phyloP scores from a whole-genome alignment of 139 green algal genomes.

The Trebouxia sp. region DNA sequence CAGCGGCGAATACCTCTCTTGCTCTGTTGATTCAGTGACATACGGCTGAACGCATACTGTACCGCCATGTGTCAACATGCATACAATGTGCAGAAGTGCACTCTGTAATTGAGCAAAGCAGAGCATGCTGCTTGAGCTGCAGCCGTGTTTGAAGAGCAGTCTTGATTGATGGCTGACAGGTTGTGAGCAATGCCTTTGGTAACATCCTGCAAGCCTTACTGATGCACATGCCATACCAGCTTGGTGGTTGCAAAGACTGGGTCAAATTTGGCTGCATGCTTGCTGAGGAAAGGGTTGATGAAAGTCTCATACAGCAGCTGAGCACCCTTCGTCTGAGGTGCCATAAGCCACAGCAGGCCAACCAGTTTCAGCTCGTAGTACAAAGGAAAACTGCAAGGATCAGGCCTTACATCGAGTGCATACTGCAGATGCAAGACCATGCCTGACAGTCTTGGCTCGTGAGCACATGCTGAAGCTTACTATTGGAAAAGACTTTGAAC shows the following conservation, averaged over 20 bases:
- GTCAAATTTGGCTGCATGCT: slow-evolving; percentile 25
- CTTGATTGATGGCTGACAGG: too few relatives aligned
- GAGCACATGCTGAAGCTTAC: not conserved
- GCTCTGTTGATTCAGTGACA: too few relatives aligned
- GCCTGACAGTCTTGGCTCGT: not conserved
- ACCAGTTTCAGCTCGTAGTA: slow-evolving; percentile 24
- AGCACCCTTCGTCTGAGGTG: slow-evolving; percentile 28
- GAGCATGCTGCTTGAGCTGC: too few relatives aligned
- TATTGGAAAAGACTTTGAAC: slow-evolving; percentile 5
- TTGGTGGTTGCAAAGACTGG: slow-evolving; percentile 22
- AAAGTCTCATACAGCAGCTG: slow-evolving; percentile 12
- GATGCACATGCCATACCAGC: not conserved
- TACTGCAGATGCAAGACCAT: not conserved
- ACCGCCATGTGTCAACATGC: too few relatives aligned
- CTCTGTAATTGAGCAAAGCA: too few relatives aligned
- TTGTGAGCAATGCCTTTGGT: not conserved
- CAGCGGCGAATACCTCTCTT: too few relatives aligned
- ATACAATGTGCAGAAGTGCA: too few relatives aligned
- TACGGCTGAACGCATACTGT: too few relatives aligned
- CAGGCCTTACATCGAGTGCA: not conserved
- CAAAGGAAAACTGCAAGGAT: slow-evolving; percentile 9
- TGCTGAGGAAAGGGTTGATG: slow-evolving; percentile 17
- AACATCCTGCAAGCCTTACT: not conserved
- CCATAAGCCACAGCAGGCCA: slow-evolving; percentile 15
- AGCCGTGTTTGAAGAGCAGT: too few relatives aligned